These are phyloP conservation scores for Phaeosphaeriaceae sp. DNA, from an alignment of 2,329 filamentous ascomycete genomes.

Conservation along the genomic window DNA sequence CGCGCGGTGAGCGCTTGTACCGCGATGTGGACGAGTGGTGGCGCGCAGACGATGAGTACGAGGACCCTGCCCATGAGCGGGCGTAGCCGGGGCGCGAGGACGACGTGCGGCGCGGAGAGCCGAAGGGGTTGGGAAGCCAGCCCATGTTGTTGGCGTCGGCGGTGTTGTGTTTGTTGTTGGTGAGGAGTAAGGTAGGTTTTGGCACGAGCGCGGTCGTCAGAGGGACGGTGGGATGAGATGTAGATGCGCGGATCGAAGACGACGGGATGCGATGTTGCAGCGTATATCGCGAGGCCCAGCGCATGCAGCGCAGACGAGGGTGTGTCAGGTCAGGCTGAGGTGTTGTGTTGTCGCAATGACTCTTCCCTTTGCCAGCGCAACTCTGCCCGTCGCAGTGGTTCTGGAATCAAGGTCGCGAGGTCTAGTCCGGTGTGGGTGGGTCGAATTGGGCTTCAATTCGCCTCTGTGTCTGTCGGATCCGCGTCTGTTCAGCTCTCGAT, in stretches of 20 bases:
- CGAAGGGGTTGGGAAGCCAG: slow-evolving; percentile 45
- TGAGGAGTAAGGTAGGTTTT: slow-evolving; percentile 13
- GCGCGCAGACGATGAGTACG: slow-evolving; percentile 36
- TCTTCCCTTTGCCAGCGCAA: slow-evolving; percentile 6
- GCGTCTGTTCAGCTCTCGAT: neutral
- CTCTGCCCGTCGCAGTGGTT: neutral
- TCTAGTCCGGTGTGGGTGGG: slow-evolving; percentile 1
- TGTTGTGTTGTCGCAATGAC: slow-evolving; percentile 8
- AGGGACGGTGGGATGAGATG: slow-evolving; percentile 4
- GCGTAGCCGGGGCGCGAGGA: slow-evolving; percentile 41
- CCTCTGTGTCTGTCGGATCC: neutral
- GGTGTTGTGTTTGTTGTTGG: neutral
- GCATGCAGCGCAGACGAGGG: slow-evolving; percentile 16
- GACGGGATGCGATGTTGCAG: slow-evolving; percentile 21
- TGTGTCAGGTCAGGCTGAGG: neutral
- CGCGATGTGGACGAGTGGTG: slow-evolving; percentile 69
- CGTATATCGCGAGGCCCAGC: slow-evolving; percentile 23
- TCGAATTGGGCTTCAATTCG: slow-evolving; percentile 9
- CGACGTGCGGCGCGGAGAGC: slow-evolving; percentile 31
- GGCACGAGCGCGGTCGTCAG: slow-evolving; percentile 11
- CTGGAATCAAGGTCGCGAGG: slow-evolving; percentile 3
- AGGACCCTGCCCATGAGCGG: slow-evolving; percentile 37
- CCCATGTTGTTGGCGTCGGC: slow-evolving; percentile 33
- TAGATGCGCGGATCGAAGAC: slow-evolving; percentile 14
- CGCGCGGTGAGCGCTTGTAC: slow-evolving; percentile 78